phyloP scores from a whole-genome alignment of 306 rosid species.

The Sphenostylis stenocarpa region DNA sequence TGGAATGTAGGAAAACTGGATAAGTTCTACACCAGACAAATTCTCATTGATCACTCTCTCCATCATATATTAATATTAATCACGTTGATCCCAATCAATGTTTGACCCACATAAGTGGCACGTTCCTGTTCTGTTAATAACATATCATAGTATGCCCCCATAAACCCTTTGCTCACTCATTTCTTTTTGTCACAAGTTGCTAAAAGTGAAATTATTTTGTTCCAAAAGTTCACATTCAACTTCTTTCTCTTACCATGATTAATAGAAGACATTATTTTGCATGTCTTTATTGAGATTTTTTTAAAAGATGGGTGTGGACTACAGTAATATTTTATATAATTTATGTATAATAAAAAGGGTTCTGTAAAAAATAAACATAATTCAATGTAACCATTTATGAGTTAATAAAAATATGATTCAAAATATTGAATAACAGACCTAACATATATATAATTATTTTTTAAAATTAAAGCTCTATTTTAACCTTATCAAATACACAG shows the following conservation, averaged over 20 bases:
- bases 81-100: neutral
- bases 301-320: no score
- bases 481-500: neutral
- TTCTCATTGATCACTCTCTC: neutral
- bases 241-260: neutral
- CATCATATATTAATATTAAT: neutral
- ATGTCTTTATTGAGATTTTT: neutral
- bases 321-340: neutral
- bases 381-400: neutral
- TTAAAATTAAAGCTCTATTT: neutral
- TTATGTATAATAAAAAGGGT: neutral
- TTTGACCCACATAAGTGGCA: neutral
- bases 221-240: neutral
- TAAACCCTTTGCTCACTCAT: neutral
- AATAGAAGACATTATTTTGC: neutral
- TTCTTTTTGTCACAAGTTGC: neutral
- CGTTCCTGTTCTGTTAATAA: neutral
- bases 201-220: neutral
- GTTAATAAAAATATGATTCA: neutral
- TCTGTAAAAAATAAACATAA: no score
- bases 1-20: neutral
- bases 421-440: no score
- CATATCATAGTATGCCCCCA: neutral
- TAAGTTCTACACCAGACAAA: slow-evolving; percentile 7
- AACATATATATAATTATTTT: neutral